Conservation (phyloP, 805 yeast species). For the Lipomyces orientalis region DNA sequence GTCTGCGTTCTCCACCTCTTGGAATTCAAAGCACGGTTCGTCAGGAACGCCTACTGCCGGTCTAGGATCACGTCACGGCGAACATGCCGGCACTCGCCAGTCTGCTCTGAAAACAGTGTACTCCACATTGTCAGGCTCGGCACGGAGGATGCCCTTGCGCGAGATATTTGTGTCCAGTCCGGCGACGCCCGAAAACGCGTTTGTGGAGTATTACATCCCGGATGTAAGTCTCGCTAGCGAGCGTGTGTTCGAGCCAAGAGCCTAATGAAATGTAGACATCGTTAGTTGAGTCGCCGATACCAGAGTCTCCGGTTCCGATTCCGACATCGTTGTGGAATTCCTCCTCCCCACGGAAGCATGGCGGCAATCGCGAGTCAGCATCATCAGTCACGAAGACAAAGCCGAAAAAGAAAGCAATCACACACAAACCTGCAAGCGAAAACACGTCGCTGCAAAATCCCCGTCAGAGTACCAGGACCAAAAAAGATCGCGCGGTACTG, state of each 20-base stretch:
- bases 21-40: background rate
- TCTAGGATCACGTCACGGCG: background rate
- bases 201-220: slow-evolving; percentile 21
- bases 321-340: background rate
- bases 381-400: background rate
- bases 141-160: slow-evolving; percentile 18
- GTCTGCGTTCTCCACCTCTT: background rate
- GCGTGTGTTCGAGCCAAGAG: background rate
- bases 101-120: slow-evolving; percentile 2
- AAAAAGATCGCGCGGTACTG: background rate
- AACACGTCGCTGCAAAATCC: background rate
- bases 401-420: background rate
- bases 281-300: slow-evolving; percentile 8
- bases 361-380: background rate
- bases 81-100: background rate
- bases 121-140: background rate
- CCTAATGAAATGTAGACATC: slow-evolving; percentile 4
- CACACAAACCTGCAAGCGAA: background rate
- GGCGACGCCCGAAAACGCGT: slow-evolving; percentile 31
- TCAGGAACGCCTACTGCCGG: background rate
- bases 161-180: slow-evolving; percentile 33
- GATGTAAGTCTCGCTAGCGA: slow-evolving; percentile 10
- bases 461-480: background rate
- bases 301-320: background rate
- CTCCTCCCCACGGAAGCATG: background rate